Evolutionary conservation across 2,329 filamentous ascomycete species (phyloP), one percentile per base, ranked within the genome.

Genomic region (Phialophora expanda): DNA sequence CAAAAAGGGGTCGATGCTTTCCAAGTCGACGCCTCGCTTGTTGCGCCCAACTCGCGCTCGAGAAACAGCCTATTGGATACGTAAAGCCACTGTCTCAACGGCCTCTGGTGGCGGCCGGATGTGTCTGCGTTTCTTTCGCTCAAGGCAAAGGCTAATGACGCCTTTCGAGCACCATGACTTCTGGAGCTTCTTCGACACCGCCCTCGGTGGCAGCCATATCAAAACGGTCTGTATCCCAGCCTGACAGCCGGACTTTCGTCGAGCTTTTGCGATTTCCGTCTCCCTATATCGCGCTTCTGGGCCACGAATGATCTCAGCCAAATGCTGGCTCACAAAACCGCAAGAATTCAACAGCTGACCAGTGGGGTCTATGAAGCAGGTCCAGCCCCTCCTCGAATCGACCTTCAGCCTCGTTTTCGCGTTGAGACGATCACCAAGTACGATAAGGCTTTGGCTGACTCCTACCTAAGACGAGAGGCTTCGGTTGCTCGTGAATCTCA

Each of bases 381-480:
- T 17, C 58, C 58, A 11, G n/a, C 34, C 46, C 17, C 54, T 63
- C 51, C 54, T 9, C 38, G 53, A 20, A 41, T 63, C 46, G 54
- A 38, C 28, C 61, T 56, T 53, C 61, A 63, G 61, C 56, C 56
- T 55, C 58, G 58, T 53, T 65, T 53, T 46, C 56, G 62, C 22
- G 50, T 65, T 41, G 41, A 58, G 54, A 55, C 46, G 3, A 61
- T 65, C 53, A 65, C 28, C 28, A 56, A 61, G n/a, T 28, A 59
- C 32, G 62, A 65, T 61, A 60, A 59, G 11, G 32, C 62, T 17
- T 61, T 65, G 24, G 62, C 62, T 26, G 56, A 65, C n/a, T 55
- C 62, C 17, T 51, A 46, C 26, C n/a, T 65, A 22, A 65, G 46
- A 56, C 34, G 30, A 24, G 62, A 65, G 22, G 62, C 56, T 12